Base-by-base conservation (phyloP, 129 eudicot genomes). In the Chrysanthemum makinoi region DNA sequence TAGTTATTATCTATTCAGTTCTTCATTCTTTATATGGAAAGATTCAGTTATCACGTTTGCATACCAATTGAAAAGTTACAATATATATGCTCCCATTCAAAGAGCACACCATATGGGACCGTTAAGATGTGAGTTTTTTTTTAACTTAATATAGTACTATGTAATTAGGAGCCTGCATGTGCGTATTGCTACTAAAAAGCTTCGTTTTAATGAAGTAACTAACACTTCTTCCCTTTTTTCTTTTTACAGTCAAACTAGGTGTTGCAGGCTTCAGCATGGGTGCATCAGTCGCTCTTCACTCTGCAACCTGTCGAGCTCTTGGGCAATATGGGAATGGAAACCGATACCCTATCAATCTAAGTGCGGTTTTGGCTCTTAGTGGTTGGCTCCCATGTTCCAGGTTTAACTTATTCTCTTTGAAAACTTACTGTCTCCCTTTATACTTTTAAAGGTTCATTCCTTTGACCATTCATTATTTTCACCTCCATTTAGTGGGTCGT, bases 361-460 rank as follows among this genome's bases (percentile, higher is more conserved):
- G 80, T 24, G 84, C 74, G 16, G 75, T 72, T 57, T 80, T 85
- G n/a, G 80, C 76, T 63, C 86, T 85, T 5, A 85, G 86, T 70
- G 90, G 87, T 52, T 85, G 90, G 90, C 86, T 85, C 49, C 90
- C 90, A 13, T 76, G 84, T 79, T 72, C 90, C 50, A 82, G 86
- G 90, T 85, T 71, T 35, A 54, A n/a, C 64, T 72, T 30, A 53
- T 4, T 15, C 39, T 59, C 11, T 56, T 62, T 50, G n/a, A 11
- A 50, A 11, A 58, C 1, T 18, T 17, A 19, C 22, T 58, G 12
- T 30, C 35, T 30, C 6, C 4, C 35, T 30, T 30, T 30, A 30
- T 30, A 30, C 35, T 30, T 30, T 30, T 30, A 4, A 30, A 30
- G 35, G 35, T 30, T 30, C 35, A 28, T 28, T 28, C 33, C 3